phyloP scores from a whole-genome alignment of 768 basidiomycete species.

The Phylloporus sp. region DNA sequence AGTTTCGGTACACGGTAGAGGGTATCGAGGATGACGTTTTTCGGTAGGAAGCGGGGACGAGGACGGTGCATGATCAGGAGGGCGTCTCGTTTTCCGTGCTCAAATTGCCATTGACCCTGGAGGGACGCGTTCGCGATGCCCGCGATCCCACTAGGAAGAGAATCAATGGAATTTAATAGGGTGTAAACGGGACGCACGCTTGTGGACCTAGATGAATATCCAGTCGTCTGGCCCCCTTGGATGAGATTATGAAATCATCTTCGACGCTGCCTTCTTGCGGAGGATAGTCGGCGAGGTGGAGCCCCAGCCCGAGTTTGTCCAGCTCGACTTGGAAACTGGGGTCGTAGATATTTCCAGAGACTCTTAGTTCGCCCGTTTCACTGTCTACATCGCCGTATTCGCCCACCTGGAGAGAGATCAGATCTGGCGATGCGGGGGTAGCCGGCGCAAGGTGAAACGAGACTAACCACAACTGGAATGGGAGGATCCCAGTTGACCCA shows the following conservation, averaged over 20 bases:
- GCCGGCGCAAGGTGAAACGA: neutral
- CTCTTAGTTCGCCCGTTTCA: constrained; percentile 28
- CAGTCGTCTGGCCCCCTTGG: constrained; percentile 17
- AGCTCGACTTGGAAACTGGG: constrained; percentile 15
- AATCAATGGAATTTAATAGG: neutral
- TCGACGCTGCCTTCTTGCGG: constrained; percentile 16
- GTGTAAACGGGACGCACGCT: constrained; percentile 16
- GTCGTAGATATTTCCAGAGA: constrained; percentile 34
- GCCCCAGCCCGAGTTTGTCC: neutral
- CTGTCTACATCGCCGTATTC: constrained; percentile 31
- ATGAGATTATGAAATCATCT: constrained; percentile 21
- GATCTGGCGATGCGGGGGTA: neutral
- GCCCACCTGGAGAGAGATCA: constrained; percentile 25
- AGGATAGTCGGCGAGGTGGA: constrained; percentile 14
- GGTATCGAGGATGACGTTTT: constrained; percentile 17
- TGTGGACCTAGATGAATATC: constrained; percentile 13
- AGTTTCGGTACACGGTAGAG: constrained; percentile 25
- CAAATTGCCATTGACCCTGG: constrained; percentile 35
- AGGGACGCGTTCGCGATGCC: constrained; percentile 31
- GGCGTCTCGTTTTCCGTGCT: constrained; percentile 29
- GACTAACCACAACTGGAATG: constrained; percentile 28
- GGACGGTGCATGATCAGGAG: constrained; percentile 34
- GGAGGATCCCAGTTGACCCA: constrained; percentile 40
- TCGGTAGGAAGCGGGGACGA: constrained; percentile 19
- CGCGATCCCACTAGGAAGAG: constrained; percentile 10